A percentile compares a stretch with the other conserved stretches of the same genome.
These are phyloP conservation scores for Cryptococcus sp. DNA, from an alignment of 1,284 basidiomycete genomes.

Conservation along the genomic window DNA sequence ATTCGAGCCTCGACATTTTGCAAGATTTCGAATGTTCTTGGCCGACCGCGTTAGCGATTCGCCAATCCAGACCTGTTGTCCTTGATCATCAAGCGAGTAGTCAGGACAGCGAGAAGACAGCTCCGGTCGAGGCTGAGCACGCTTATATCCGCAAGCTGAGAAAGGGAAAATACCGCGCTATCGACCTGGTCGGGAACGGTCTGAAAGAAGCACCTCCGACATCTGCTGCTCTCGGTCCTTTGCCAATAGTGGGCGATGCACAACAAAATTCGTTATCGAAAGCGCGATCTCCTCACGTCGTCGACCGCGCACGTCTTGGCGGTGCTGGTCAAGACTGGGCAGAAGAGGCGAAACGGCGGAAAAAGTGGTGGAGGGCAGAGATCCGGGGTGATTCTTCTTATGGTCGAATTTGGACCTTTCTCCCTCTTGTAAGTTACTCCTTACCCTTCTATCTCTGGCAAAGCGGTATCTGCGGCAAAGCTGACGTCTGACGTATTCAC, in stretches of 20 bases:
- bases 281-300: too few species aligned
- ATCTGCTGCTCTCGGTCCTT: not conserved
- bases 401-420: conserved; percentile 22
- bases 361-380: conserved; percentile 30
- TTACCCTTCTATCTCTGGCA: not conserved
- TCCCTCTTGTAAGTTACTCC: conserved; percentile 18
- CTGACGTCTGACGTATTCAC: conserved; percentile 10
- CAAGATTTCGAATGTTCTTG: conserved; percentile 31
- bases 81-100: not conserved
- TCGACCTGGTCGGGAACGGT: not conserved
- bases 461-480: not conserved
- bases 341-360: conserved; percentile 25
- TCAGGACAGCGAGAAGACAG: not conserved
- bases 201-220: not conserved
- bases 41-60: conserved; percentile 9
- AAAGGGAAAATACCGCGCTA: conserved; percentile 17
- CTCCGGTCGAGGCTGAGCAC: conserved; percentile 1
- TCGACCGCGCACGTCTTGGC: too few species aligned
- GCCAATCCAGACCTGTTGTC: too few species aligned
- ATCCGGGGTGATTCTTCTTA: conserved; percentile 23
- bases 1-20: conserved; percentile 22
- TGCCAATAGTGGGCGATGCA: too few species aligned
- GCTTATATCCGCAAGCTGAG: conserved; percentile 5
- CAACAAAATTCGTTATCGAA: too few species aligned
- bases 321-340: conserved; percentile 5